These are phyloP conservation scores for Mycogone perniciosa DNA, from an alignment of 2,329 filamentous ascomycete genomes.

Conservation along the genomic window DNA sequence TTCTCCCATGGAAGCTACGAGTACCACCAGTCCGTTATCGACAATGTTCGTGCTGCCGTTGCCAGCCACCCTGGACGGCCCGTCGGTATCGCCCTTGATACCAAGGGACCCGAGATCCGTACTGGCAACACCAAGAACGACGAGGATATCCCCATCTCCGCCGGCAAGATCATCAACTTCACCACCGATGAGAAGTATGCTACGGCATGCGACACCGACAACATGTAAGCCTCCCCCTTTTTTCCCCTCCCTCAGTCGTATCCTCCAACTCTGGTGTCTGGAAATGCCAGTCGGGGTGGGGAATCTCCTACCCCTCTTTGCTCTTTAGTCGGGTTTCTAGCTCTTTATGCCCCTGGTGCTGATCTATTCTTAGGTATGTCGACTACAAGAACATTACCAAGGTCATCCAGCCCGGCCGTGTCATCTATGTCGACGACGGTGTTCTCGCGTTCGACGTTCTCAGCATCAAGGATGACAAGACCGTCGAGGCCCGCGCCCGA, in stretches of 20 bases:
- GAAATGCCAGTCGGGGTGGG: background rate
- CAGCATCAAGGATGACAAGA: conserved; percentile 82
- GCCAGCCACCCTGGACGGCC: conserved; percentile 71
- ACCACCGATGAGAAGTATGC: conserved; percentile 94
- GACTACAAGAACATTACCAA: conserved; percentile 99
- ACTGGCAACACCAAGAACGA: conserved; percentile 69
- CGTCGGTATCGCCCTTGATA: conserved; percentile 87
- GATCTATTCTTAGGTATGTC: conserved; percentile 61
- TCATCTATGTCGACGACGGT: conserved; percentile 97
- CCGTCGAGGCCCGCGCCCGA: conserved; percentile 74
- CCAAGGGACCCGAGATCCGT: conserved; percentile 57
- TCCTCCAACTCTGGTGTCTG: no score
- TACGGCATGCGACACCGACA: conserved; percentile 75
- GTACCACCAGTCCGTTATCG: conserved; percentile 97
- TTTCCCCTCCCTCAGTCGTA: background rate
- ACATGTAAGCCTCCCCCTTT: conserved; percentile 62
- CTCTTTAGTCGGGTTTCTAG: background rate
- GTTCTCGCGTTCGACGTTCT: conserved; percentile 95
- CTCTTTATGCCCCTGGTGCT: background rate
- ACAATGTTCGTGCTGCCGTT: conserved; percentile 87
- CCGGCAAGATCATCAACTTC: conserved; percentile 83
- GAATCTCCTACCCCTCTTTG: background rate
- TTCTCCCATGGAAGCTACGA: conserved; percentile 78
- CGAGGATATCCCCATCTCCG: conserved; percentile 80
- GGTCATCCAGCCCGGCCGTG: conserved; percentile 84